Conservation (phyloP, 768 basidiomycete species). For the Jaapia argillacea region DNA sequence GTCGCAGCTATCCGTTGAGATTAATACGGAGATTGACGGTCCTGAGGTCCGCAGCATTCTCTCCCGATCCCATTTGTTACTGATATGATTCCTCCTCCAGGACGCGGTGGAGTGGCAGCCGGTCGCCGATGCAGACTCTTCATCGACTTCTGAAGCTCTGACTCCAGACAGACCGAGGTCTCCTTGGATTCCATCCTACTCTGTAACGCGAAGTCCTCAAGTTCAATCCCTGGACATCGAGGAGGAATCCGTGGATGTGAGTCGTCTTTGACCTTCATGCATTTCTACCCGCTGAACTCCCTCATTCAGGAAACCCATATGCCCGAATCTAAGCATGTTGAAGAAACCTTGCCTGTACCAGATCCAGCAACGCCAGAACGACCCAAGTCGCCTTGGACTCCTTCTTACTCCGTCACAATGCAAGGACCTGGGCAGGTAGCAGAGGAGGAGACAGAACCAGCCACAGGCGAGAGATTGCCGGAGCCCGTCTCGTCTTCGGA, state of each 20-base stretch:
- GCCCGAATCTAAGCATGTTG: neutral
- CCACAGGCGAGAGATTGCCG: neutral
- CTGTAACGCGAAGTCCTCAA: neutral
- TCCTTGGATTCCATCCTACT: constrained; percentile 3
- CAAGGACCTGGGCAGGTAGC: constrained; percentile 19
- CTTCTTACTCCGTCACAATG: constrained; percentile 26
- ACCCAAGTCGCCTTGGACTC: constrained; percentile 25
- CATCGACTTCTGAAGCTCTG: no score
- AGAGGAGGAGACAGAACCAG: constrained; percentile 2
- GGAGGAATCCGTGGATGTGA: neutral
- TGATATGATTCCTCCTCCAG: no score
- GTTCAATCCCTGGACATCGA: neutral
- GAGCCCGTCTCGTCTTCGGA: neutral
- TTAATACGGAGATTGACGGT: no score
- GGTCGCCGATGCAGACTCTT: no score
- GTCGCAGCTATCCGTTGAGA: no score
- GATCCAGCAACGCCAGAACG: constrained; percentile 6
- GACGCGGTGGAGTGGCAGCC: no score
- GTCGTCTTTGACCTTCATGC: neutral
- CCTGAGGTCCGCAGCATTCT: no score
- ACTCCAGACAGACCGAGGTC: constrained; percentile 3
- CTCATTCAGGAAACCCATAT: neutral
- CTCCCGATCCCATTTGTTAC: no score
- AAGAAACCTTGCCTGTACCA: neutral
- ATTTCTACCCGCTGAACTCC: neutral